Percentiles rank a stretch among this genome's conserved stretches.
Conservation (phyloP, 257 asterid species). For the Thymus mandschuricus region DNA sequence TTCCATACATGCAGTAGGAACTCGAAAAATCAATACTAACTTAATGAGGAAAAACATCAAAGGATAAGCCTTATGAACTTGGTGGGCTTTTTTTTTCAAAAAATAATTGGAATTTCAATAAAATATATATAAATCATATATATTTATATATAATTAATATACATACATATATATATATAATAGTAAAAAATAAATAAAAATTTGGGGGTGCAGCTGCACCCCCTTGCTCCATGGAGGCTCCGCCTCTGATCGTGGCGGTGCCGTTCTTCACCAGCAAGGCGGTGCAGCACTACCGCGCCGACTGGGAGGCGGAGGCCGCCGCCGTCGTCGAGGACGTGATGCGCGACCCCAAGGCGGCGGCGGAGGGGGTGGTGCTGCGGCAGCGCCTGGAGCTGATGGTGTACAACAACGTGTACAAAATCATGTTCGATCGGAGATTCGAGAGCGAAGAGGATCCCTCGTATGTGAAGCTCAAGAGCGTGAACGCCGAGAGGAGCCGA, state of each 20-base stretch:
- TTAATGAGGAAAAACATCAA: too few species aligned
- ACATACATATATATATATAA: too few species aligned
- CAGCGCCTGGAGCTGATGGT: slow-evolving; percentile 68
- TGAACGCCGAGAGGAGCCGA: slow-evolving; percentile 77
- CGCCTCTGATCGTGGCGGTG: slow-evolving; percentile 48
- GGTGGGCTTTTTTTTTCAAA: too few species aligned
- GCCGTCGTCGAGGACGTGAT: slow-evolving; percentile 64
- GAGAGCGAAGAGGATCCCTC: slow-evolving; percentile 71
- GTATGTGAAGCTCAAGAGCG: slow-evolving; percentile 54
- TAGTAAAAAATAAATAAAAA: too few species aligned
- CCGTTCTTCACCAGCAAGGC: slow-evolving; percentile 78
- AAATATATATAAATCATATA: too few species aligned
- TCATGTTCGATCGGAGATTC: slow-evolving; percentile 66
- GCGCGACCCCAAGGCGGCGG: slow-evolving; percentile 49
- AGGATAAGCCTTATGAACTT: too few species aligned
- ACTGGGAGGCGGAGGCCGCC: slow-evolving; percentile 68
- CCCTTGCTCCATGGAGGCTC: too few species aligned
- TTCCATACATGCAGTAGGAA: too few species aligned
- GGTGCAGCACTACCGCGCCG: slow-evolving; percentile 60
- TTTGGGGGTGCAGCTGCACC: too few species aligned
- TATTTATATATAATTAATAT: too few species aligned
- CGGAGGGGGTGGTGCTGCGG: slow-evolving; percentile 59
- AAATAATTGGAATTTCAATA: too few species aligned
- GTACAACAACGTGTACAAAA: slow-evolving; percentile 67
- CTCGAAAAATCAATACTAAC: too few species aligned